Base-by-base conservation (phyloP, 805 yeast species). In the Metschnikowia arizonensis region DNA sequence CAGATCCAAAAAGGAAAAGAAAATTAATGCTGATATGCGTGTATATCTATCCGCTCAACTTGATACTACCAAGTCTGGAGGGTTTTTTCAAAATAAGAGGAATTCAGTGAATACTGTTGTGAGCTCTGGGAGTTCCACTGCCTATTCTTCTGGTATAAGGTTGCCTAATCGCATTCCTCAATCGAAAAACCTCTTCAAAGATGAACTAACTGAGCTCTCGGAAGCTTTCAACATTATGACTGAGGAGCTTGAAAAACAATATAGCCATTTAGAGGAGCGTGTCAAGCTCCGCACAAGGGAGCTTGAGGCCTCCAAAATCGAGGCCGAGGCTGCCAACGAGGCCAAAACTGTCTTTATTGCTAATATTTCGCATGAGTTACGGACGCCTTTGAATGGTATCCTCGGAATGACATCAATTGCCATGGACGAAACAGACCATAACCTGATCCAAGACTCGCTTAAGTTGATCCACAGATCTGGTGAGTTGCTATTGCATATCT, bases 361-460 rank as follows among this genome's bases (percentile, higher is more conserved):
- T 2, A 87, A 90, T 54, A 89, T 88, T 14, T 87, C 96, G 0
- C 97, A 88, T 63, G 99, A 93, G 68, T 73, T 93, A 59, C 78
- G 98, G 55, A 93, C 98, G 0, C 99, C 99, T 1, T 71, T 93
- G 50, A 93, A 93, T 63, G 99, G 99, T 61, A 93, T 93, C 33
- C 69, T 93, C 44, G 98, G 98, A 51, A 87, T 91, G 90, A 87
- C 97, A 0, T 85, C 95, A 2, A 85, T 91, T 46, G 90, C 96
- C 5, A 81, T 89, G 86, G 93, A 86, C 17, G 98, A 93, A 61
- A 73, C 72, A 24, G 91, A 87, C 53, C 73, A 74, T 4, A 64
- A 71, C 11, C 80, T 82, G 52, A 81, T 89, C 11, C 84, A 85
- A 56, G 82, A 83, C 40, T 83, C 90, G 14, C 68, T 90, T 55